Percentiles rank a stretch among this genome's conserved stretches.
These are phyloP conservation scores for Lentinula lateritia DNA, from an alignment of 768 basidiomycete species.

Conservation along the genomic window DNA sequence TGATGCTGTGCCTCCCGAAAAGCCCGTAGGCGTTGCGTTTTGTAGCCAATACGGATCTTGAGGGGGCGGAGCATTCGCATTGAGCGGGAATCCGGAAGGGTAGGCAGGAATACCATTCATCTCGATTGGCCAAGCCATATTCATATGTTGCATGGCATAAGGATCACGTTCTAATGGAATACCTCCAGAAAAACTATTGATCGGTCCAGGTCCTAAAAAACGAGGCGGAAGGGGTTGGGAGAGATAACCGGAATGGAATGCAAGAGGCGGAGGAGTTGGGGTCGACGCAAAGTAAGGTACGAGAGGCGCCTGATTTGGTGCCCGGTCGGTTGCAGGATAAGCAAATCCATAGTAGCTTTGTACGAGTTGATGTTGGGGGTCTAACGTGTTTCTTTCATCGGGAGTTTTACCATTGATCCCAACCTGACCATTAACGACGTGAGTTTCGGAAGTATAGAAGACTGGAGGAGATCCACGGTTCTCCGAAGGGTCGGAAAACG, in stretches of 20 bases:
- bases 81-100: neutral
- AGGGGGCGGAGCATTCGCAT: neutral
- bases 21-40: neutral
- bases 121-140: neutral
- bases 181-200: neutral
- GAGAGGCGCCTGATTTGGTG: neutral
- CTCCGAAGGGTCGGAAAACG: neutral
- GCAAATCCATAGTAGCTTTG: conserved; percentile 3
- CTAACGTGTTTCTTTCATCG: neutral
- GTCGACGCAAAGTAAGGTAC: neutral
- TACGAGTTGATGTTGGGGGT: neutral
- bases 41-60: neutral
- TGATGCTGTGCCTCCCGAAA: neutral
- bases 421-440: neutral
- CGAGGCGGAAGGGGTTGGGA: neutral
- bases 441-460: neutral
- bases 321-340: neutral
- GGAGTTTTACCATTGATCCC: neutral
- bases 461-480: neutral
- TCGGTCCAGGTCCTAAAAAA: neutral
- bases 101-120: neutral
- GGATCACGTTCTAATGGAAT: neutral
- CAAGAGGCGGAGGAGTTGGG: neutral
- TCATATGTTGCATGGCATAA: neutral
- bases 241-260: neutral